Base-by-base conservation (phyloP, 805 yeast species). In the Pichia californica region DNA sequence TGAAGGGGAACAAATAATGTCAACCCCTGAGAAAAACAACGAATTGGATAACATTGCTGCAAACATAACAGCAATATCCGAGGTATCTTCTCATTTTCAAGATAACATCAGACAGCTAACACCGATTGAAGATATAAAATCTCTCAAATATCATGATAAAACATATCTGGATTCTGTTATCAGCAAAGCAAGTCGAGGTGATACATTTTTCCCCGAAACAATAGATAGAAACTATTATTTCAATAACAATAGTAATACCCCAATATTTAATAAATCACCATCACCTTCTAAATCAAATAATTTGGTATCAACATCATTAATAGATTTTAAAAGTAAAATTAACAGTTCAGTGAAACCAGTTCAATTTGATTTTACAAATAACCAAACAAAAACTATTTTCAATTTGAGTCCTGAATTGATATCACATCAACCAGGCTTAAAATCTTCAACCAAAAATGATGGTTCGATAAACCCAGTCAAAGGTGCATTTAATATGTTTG, bases 401-500 rank as follows among this genome's bases (percentile, higher is more conserved):
- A 48, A 46, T 14, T 27, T 51, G 8, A 56, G 54, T 36, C 57
- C 52, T 38, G 41, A 52, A 14, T 51, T 55, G 31, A 50, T 50
- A 26, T 48, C 52, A 27, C 49, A 50, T 4, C 56, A 52, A 43
- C 58, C 60, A 8, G 57, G 54, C 6, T 43, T 56, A 23, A 43
- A 46, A 31, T 40, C 45, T 40, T 48, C 57, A 19, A 47, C 48
- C 25, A 48, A 52, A n/a, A 27, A 28, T 7, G 50, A 50, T 25
- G 57, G 56, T n/a, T 50, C 49, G 9, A 30, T 53, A 32, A 56
- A 57, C 34, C 52, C 59, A 2, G 61, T 59, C 10, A 56, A 54
- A 38, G 56, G 54, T n/a, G 64, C 64, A 7, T 60, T 57, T 33
- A 51, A 59, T 27, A 38, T 58, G 15, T 60, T 60, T 45, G 63